Conservation (phyloP, 2,329 filamentous ascomycete species). For the Diaporthe vexans region DNA sequence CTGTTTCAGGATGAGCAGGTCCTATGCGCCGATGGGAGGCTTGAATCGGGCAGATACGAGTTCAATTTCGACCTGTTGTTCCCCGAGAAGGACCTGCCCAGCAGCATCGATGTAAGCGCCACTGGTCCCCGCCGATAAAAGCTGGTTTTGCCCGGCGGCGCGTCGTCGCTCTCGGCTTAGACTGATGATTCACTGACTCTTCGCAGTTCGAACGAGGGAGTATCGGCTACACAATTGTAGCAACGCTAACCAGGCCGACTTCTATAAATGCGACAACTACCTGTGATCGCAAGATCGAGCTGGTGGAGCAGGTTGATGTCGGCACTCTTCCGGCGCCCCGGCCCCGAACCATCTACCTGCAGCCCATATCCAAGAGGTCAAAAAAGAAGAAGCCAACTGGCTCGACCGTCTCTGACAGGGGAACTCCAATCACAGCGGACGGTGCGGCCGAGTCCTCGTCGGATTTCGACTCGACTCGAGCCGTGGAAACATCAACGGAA, state of each 20-base stretch:
- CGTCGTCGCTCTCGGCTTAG: not conserved
- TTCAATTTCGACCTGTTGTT: conserved; percentile 70
- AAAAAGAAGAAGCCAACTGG: conserved; percentile 72
- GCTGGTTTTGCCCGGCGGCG: not conserved
- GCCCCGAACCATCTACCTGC: conserved; percentile 86
- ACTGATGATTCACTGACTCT: not conserved
- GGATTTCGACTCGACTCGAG: conserved; percentile 55
- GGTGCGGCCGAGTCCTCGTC: conserved; percentile 53
- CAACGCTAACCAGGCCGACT: conserved; percentile 89
- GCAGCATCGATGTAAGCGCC: conserved; percentile 88
- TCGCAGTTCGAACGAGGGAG: conserved; percentile 92
- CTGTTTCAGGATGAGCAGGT: conserved; percentile 87
- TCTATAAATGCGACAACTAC: conserved; percentile 84
- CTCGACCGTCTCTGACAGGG: conserved; percentile 52
- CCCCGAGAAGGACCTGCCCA: conserved; percentile 69
- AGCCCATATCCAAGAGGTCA: conserved; percentile 82
- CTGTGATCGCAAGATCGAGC: conserved; percentile 84
- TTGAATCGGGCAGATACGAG: conserved; percentile 82
- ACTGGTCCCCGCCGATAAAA: not conserved
- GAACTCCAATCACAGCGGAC: conserved; percentile 47
- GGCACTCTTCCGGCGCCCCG: conserved; percentile 80
- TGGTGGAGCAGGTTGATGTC: conserved; percentile 89
- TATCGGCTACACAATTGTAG: conserved; percentile 90
- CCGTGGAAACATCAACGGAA: conserved; percentile 56
- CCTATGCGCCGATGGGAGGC: conserved; percentile 81